These are phyloP conservation scores for Sporobolomyces pararoseus DNA, from an alignment of 768 basidiomycete species.

Conservation along the genomic window DNA sequence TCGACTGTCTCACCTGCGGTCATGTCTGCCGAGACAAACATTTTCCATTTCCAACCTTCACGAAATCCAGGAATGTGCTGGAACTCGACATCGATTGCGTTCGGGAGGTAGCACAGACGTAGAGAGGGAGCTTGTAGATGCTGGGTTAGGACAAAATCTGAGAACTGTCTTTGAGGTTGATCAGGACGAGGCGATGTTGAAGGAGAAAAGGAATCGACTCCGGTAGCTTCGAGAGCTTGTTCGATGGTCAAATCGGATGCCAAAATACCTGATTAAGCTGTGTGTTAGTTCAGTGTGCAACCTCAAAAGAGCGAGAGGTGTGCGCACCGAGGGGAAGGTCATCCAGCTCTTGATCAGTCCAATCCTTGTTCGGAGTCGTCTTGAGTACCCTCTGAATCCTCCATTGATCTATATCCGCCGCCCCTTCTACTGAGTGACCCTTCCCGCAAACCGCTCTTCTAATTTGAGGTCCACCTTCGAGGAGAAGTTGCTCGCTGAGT, in stretches of 20 bases:
- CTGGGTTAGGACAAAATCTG: slow-evolving; percentile 64
- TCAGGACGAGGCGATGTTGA: slow-evolving; percentile 56
- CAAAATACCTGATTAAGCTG: slow-evolving; percentile 12
- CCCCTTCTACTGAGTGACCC: not conserved
- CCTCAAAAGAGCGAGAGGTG: not conserved
- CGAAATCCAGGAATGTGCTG: slow-evolving; percentile 70
- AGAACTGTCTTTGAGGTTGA: slow-evolving; percentile 55
- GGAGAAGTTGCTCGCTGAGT: slow-evolving; percentile 29
- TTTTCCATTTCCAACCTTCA: slow-evolving; percentile 65
- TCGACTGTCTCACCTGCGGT: slow-evolving; percentile 60
- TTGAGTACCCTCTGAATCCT: slow-evolving; percentile 34
- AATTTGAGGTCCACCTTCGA: slow-evolving; percentile 40
- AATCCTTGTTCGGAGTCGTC: slow-evolving; percentile 49
- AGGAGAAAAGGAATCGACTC: slow-evolving; percentile 59
- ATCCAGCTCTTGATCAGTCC: slow-evolving; percentile 70
- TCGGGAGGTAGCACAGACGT: slow-evolving; percentile 68
- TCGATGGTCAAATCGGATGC: slow-evolving; percentile 6
- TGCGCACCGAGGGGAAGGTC: slow-evolving; percentile 58
- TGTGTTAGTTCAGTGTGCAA: not conserved
- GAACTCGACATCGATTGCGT: slow-evolving; percentile 57
- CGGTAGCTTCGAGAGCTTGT: slow-evolving; percentile 32
- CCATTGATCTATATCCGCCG: slow-evolving; percentile 20
- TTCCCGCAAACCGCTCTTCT: slow-evolving; percentile 17
- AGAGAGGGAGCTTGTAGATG: slow-evolving; percentile 65
- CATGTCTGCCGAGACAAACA: slow-evolving; percentile 62